phyloP scores from a whole-genome alignment of 2,329 filamentous ascomycete species.

The Fusarium bulbicola region DNA sequence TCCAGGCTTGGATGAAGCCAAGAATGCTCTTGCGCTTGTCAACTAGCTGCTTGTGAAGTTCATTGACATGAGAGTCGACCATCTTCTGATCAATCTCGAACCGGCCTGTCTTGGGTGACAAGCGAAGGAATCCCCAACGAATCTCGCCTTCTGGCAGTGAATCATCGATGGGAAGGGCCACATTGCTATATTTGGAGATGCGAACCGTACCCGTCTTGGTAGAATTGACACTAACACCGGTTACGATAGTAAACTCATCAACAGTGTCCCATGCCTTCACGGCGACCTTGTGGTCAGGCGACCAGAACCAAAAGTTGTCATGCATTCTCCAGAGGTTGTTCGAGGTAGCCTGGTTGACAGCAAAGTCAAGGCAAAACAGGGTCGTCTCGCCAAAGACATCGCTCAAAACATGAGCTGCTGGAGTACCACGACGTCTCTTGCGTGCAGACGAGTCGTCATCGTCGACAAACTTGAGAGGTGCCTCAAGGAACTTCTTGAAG shows the following conservation, averaged over 20 bases:
- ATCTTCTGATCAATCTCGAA: constrained; percentile 68
- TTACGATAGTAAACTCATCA: constrained; percentile 60
- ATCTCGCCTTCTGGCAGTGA: constrained; percentile 59
- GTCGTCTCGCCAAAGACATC: constrained; percentile 68
- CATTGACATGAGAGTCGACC: constrained; percentile 67
- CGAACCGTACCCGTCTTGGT: constrained; percentile 60
- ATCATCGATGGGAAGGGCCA: constrained; percentile 37
- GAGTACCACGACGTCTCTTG: constrained; percentile 62
- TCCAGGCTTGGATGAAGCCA: constrained; percentile 59
- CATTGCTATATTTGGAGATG: constrained; percentile 44
- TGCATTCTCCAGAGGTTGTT: constrained; percentile 68
- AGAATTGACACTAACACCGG: constrained; percentile 65
- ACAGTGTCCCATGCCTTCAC: constrained; percentile 68
- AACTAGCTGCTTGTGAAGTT: constrained; percentile 66
- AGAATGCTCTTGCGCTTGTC: constrained; percentile 61
- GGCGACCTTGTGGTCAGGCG: constrained; percentile 60
- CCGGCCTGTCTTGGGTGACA: constrained; percentile 60
- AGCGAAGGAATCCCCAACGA: constrained; percentile 64
- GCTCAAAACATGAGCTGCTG: constrained; percentile 67
- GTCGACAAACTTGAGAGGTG: constrained; percentile 65
- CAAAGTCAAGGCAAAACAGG: constrained; percentile 72
- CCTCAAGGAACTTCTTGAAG: constrained; percentile 66
- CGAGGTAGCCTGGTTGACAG: constrained; percentile 65
- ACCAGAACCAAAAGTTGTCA: constrained; percentile 75
- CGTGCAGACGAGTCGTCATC: constrained; percentile 57